Percentiles rank a stretch among this genome's conserved stretches.
phyloP scores from a whole-genome alignment of 768 basidiomycete genomes.

The Pulveroboletus sp. region DNA sequence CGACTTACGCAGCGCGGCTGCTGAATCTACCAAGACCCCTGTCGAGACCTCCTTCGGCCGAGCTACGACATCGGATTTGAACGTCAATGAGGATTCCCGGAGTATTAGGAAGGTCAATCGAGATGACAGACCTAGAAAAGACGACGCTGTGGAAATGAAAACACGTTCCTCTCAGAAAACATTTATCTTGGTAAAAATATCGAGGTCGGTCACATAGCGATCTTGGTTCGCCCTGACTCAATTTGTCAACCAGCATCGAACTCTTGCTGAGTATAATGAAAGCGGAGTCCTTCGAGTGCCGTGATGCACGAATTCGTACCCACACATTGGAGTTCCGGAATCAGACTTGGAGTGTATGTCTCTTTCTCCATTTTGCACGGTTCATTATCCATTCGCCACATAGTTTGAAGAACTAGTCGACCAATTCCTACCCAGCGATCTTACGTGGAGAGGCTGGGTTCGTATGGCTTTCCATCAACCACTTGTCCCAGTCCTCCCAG shows the following conservation, averaged over 20 bases:
- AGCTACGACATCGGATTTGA: slow-evolving; percentile 14
- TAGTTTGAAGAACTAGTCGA: slow-evolving; percentile 78
- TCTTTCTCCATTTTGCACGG: neutral
- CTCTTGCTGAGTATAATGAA: slow-evolving; percentile 75
- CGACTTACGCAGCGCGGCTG: slow-evolving; percentile 50
- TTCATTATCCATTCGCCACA: neutral
- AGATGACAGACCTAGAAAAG: slow-evolving; percentile 27
- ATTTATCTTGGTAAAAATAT: slow-evolving; percentile 73
- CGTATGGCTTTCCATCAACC: slow-evolving; percentile 82
- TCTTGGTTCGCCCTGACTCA: slow-evolving; percentile 16
- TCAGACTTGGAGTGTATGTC: slow-evolving; percentile 74
- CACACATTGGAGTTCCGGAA: slow-evolving; percentile 78
- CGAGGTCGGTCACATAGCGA: slow-evolving; percentile 43
- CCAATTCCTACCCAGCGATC: slow-evolving; percentile 74
- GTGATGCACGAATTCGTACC: slow-evolving; percentile 73
- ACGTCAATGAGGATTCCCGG: slow-evolving; percentile 19
- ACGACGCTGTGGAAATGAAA: slow-evolving; percentile 79
- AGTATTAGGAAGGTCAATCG: slow-evolving; percentile 15
- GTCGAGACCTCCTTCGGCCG: slow-evolving; percentile 7
- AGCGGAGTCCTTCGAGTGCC: slow-evolving; percentile 80
- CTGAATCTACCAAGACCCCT: slow-evolving; percentile 28
- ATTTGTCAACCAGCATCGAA: slow-evolving; percentile 46
- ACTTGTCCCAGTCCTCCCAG: slow-evolving; percentile 69
- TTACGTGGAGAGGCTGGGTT: slow-evolving; percentile 77
- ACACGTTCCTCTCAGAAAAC: slow-evolving; percentile 76